Base-by-base conservation (phyloP, 1,284 basidiomycete species). In the Ganoderma lucidum region DNA sequence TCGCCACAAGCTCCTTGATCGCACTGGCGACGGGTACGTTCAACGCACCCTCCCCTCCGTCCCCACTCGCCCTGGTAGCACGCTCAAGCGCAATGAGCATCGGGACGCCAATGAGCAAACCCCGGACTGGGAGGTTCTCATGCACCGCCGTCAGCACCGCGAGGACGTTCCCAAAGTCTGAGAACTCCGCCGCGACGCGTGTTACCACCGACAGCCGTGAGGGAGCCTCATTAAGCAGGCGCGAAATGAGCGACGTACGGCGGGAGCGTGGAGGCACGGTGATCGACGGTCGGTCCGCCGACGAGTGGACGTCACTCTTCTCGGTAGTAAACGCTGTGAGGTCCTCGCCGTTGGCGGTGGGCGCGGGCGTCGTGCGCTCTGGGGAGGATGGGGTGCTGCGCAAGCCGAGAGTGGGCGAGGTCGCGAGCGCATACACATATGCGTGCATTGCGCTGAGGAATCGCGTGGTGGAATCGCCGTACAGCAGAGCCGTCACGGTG, bases 61-160 rank as follows among this genome's bases (percentile, higher is more conserved):
- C n/a, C 19, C 82, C 81, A 39, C 85, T 86, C 68, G 76, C 81
- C 74, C 75, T 81, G 2, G 87, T 85, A 45, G 88, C 87, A 6
- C 78, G 80, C 73, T 95, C 91, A 51, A 98, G 80, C 0, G 93
- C 90, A 41, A 96, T 78, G 48, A 99, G 81, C 92, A 97, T 96
- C 1, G 97, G 96, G 42, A 95, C 83, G 39, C 94, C 91, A 0
- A 92, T 90, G 28, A 96, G 80, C 45, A 97, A 77, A 1, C 92
- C 92, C 32, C 92, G 87, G 37, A 92, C 81, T 0, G 96, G 95
- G 19, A 93, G 79, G 53, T 91, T 85, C 64, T 90, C 84, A 62
- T 96, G 90, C 17, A 94, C 83, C 3, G 87, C 86, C 19, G 84
- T 85, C 39, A 98, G 84, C 59, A 97, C 85, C 51, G 86, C 83